These are phyloP conservation scores for Russula sp. DNA, from an alignment of 768 basidiomycete genomes.

Conservation along the genomic window DNA sequence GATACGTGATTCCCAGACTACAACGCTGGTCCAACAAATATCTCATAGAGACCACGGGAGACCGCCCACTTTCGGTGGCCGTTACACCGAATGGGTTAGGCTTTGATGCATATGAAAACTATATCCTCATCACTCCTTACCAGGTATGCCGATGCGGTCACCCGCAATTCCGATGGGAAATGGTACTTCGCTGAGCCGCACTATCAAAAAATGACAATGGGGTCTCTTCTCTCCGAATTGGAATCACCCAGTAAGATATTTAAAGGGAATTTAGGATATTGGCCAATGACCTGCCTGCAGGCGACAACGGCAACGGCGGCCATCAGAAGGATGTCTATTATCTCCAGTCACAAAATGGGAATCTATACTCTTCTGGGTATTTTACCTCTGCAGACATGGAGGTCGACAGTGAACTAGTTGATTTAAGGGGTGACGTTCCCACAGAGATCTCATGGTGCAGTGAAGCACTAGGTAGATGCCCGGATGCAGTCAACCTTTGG, in stretches of 20 bases:
- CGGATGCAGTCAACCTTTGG: slow-evolving; percentile 93
- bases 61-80: slow-evolving; percentile 57
- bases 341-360: slow-evolving; percentile 90
- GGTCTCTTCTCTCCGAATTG: slow-evolving; percentile 40
- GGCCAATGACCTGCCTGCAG: slow-evolving; percentile 2
- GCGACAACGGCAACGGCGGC: slow-evolving; percentile 22
- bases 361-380: slow-evolving; percentile 51
- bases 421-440: slow-evolving; percentile 59
- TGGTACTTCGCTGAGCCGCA: slow-evolving; percentile 74
- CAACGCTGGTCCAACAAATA: slow-evolving; percentile 61
- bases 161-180: slow-evolving; percentile 41
- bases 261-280: background rate
- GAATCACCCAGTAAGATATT: slow-evolving; percentile 11
- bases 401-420: slow-evolving; percentile 50
- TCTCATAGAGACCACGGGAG: slow-evolving; percentile 48
- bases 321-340: slow-evolving; percentile 44
- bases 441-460: slow-evolving; percentile 65
- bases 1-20: slow-evolving; percentile 40
- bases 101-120: background rate
- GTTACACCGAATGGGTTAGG: slow-evolving; percentile 78
- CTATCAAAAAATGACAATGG: slow-evolving; percentile 60
- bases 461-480: slow-evolving; percentile 62
- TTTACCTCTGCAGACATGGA: slow-evolving; percentile 30
- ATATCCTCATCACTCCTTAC: slow-evolving; percentile 9
- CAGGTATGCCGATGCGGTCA: slow-evolving; percentile 74